Evolutionary conservation across 306 rosid species (phyloP), one percentile per base, ranked within the genome.

Genomic region (Potentilla sterilis): DNA sequence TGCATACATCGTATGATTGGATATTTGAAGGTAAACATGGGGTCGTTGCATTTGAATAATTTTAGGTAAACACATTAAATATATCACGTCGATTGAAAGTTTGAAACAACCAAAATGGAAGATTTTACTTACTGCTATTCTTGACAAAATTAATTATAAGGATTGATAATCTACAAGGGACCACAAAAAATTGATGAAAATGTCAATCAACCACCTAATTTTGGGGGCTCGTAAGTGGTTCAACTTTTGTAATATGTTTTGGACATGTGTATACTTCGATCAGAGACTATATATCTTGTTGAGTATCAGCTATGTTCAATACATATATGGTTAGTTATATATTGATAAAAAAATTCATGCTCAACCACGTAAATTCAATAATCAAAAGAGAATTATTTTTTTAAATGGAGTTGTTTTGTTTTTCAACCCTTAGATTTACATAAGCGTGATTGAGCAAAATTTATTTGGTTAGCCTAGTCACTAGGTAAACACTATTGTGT

Each of bases 101-200:
- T 46, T 64, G 21, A 38, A 37, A 38, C 13, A 5, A 37, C 47
- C 28, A 64, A 64, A 9, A 19, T 64, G 69, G 28, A 38, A 64
- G 10, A 61, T 13, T 2, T 37, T 37, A 37, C 40, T 28, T 34
- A 61, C 41, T 13, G 12, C 24, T 9, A 8, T 64, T 37, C 21
- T 38, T 64, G 12, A 64, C 47, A 63, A 63, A 35, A n/a, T n/a
- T n/a, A n/a, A 15, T 18, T 7, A 64, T 64, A 28, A 14, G 40
- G 4, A 37, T 37, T 54, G 59, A 54, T 52, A 52, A 52, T 52
- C 58, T 52, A 37, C 22, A 37, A 64, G 69, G 69, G 69, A 64
- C 69, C 69, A 64, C 28, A 61, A 64, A 61, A 64, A 14, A 37
- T 7, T 61, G 21, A 13, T 61, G 21, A 32, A 15, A 59, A 59